Conservation (phyloP, 108 stramenopile genomes). For the Nitzschia sp. region DNA sequence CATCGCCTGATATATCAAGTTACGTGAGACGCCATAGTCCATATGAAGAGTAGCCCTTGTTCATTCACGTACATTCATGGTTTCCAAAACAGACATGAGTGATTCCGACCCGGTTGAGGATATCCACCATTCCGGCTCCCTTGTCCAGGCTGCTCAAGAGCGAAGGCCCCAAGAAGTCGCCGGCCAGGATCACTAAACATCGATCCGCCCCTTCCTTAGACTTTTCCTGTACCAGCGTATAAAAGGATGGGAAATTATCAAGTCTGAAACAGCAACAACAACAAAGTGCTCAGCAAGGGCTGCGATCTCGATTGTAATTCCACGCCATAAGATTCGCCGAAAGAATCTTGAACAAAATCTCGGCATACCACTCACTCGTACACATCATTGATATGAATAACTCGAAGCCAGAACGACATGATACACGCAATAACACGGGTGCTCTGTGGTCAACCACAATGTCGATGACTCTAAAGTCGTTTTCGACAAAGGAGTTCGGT, state of each 20-base stretch:
- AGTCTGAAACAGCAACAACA: constrained; percentile 20
- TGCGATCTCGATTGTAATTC: neutral
- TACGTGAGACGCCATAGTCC: too few relatives aligned
- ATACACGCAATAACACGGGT: neutral
- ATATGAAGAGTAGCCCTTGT: too few relatives aligned
- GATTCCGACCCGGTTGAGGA: constrained; percentile 52
- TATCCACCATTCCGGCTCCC: constrained; percentile 57
- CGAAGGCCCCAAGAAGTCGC: constrained; percentile 76
- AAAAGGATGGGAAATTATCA: constrained; percentile 46
- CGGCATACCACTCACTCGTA: constrained; percentile 9
- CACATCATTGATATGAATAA: constrained; percentile 58
- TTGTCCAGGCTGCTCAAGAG: constrained; percentile 66
- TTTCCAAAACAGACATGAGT: constrained; percentile 81
- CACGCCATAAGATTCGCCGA: neutral
- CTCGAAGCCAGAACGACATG: constrained; percentile 27
- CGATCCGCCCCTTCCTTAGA: constrained; percentile 11
- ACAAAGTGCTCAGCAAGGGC: neutral
- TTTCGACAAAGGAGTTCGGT: too few relatives aligned
- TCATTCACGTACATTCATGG: constrained; percentile 68
- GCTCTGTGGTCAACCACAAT: too few relatives aligned
- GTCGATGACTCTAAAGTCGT: too few relatives aligned
- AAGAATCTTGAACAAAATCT: too few relatives aligned
- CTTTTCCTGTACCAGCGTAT: constrained; percentile 30
- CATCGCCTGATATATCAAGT: too few relatives aligned
- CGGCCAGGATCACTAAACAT: constrained; percentile 53